Conservation (phyloP, 768 basidiomycete genomes). For the Auricularia heimuer region DNA sequence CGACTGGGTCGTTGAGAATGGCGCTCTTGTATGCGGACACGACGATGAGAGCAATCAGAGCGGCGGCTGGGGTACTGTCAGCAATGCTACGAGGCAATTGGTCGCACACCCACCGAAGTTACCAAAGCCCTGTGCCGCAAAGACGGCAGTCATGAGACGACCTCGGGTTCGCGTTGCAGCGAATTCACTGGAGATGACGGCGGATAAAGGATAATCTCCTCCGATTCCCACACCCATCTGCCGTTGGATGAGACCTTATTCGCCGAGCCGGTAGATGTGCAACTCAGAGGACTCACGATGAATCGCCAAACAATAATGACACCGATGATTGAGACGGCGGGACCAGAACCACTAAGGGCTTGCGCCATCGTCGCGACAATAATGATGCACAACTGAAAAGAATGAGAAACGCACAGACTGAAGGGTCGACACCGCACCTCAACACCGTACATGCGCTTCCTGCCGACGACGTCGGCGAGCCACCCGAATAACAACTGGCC, state of each 20-base stretch:
- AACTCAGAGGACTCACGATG: conserved; percentile 37
- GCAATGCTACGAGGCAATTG: not conserved
- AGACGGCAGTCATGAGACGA: conserved; percentile 83
- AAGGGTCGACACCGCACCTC: not conserved
- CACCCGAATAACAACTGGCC: conserved; percentile 75
- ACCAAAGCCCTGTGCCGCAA: conserved; percentile 82
- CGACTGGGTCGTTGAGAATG: conserved; percentile 37
- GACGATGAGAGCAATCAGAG: conserved; percentile 54
- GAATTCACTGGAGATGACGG: conserved; percentile 86
- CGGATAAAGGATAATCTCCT: conserved; percentile 79
- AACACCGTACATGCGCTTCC: conserved; percentile 68
- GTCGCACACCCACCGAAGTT: conserved; percentile 46
- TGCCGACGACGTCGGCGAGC: conserved; percentile 67
- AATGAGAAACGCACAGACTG: not conserved
- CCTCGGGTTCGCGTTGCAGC: conserved; percentile 69
- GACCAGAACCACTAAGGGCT: conserved; percentile 58
- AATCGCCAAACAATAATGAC: conserved; percentile 79
- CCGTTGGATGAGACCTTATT: not conserved
- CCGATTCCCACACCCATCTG: conserved; percentile 78
- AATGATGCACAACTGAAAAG: conserved; percentile 40
- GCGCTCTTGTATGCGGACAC: conserved; percentile 57
- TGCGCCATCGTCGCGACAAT: conserved; percentile 73
- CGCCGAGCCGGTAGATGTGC: not conserved
- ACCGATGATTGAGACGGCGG: conserved; percentile 63
- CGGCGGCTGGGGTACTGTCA: conserved; percentile 37